These are phyloP conservation scores for Haplosporangium gracile DNA, from an alignment of 192 early-diverging fungal species.

Conservation along the genomic window DNA sequence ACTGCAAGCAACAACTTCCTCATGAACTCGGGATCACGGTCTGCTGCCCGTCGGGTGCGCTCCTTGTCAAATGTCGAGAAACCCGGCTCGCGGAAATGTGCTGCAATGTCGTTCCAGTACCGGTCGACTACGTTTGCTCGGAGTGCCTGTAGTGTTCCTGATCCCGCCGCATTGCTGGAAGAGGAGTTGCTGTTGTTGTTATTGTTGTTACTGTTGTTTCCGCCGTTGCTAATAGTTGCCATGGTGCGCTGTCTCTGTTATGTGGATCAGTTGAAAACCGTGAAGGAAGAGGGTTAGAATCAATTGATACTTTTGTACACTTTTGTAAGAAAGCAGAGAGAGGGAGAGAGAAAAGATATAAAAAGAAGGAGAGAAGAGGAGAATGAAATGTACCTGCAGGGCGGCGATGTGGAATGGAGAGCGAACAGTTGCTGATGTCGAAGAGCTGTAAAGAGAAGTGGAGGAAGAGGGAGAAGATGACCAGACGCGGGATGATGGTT, in stretches of 20 bases:
- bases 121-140: conserved; percentile 50
- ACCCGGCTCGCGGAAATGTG: conserved; percentile 59
- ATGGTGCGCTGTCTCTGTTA: conserved; percentile 12
- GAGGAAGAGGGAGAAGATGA: not conserved
- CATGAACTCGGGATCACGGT: conserved; percentile 56
- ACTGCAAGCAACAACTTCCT: conserved; percentile 50
- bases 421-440: not conserved
- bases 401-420: not conserved
- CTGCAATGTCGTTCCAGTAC: conserved; percentile 60
- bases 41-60: conserved; percentile 18
- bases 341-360: not conserved
- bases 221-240: not conserved
- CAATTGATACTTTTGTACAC: not conserved
- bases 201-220: conserved; percentile 11
- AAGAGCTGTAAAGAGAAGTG: not conserved
- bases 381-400: not conserved
- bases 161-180: conserved; percentile 17
- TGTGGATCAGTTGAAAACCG: not conserved
- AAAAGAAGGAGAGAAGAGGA: not conserved
- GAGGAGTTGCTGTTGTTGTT: not conserved
- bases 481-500: conserved; percentile 13
- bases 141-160: conserved; percentile 39
- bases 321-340: not conserved
- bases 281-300: not conserved
- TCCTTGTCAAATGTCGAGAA: conserved; percentile 47